Conservation (phyloP, 352 stramenopile genomes). For the Pythium phragmitis region DNA sequence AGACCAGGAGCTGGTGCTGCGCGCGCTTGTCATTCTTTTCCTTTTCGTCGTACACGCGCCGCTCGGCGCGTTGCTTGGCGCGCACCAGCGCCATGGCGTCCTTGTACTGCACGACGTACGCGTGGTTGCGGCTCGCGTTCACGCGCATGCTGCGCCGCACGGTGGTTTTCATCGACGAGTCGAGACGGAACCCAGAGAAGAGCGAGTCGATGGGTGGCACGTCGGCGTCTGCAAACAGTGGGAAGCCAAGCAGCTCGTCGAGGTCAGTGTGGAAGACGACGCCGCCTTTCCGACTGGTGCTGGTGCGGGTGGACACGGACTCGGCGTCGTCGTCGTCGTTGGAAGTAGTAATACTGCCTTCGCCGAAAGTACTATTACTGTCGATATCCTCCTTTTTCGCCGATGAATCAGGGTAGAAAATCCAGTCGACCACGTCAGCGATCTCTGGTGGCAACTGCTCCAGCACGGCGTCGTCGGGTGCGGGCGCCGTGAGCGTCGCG, state of each 20-base stretch:
- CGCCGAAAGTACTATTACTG: too few relatives aligned
- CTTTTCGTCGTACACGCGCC: conserved; percentile 63
- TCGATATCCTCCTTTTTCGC: neutral
- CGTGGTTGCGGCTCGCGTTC: conserved; percentile 66
- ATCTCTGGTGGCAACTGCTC: conserved; percentile 55
- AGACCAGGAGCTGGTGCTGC: conserved; percentile 42
- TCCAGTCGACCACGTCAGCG: conserved; percentile 49
- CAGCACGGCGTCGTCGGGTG: conserved; percentile 49
- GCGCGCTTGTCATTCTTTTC: conserved; percentile 62
- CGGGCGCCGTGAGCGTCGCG: conserved; percentile 41
- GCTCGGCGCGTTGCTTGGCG: conserved; percentile 56
- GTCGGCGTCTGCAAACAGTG: conserved; percentile 41
- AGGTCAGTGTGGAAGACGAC: conserved; percentile 40
- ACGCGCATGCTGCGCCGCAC: conserved; percentile 78
- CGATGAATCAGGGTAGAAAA: conserved; percentile 41
- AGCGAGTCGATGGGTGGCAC: conserved; percentile 49
- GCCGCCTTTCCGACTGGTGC: conserved; percentile 14
- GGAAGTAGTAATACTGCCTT: neutral
- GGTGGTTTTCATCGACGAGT: conserved; percentile 74
- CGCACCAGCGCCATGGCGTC: conserved; percentile 51
- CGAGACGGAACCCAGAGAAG: conserved; percentile 65
- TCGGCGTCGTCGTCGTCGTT: conserved; percentile 6
- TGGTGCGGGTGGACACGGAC: neutral
- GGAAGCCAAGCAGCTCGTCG: conserved; percentile 35
- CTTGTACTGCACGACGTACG: conserved; percentile 68